Base-by-base conservation (phyloP, 306 rosid genomes). In the Prunus campanulata region DNA sequence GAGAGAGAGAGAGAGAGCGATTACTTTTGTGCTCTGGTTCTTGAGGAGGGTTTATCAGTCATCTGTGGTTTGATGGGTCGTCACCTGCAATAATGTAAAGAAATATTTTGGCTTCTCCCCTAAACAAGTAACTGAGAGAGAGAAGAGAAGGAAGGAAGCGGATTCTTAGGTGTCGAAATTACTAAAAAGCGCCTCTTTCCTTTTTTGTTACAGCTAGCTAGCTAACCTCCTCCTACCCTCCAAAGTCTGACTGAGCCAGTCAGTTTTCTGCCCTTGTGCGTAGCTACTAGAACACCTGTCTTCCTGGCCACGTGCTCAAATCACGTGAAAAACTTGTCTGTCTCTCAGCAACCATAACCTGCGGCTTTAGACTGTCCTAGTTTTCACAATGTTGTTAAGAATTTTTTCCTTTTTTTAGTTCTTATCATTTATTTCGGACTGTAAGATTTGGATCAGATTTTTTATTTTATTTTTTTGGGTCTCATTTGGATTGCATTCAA, bases 21-120 rank as follows among this genome's bases (percentile, higher is more conserved):
- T 51, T 59, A 73, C 77, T 44, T 42, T 2, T 42, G 16, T 6
- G 68, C 46, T 44, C 27, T 19, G 77, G 68, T 73, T 73, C 68
- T 44, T 7, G 56, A 44, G 55, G 27, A 73, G 55, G 68, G 55
- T 59, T 24, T 59, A 59, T 73, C 57, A 59, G 77, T 73, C 77
- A 44, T 59, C 56, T 59, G 68, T 16, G 30, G 59, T 42, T 22
- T 30, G 80, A 11, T 69, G 63, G 69, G 56, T 29, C n/a, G 50
- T 24, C 5, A 35, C 52, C 75, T 57, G 76, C 52, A 72, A 68
- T 25, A 3, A 66, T 44, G 64, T 49, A 14, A 15, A 8, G 3
- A 5, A 66, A 10, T 16, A 8, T 30, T 18, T 69, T 11, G 11
- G 2, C 18, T 7, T 18, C 67, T 20, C 24, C 4, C 3, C 5